Evolutionary conservation across 176 grass and related monocot species (phyloP).

Genomic region (Carex pumila): DNA sequence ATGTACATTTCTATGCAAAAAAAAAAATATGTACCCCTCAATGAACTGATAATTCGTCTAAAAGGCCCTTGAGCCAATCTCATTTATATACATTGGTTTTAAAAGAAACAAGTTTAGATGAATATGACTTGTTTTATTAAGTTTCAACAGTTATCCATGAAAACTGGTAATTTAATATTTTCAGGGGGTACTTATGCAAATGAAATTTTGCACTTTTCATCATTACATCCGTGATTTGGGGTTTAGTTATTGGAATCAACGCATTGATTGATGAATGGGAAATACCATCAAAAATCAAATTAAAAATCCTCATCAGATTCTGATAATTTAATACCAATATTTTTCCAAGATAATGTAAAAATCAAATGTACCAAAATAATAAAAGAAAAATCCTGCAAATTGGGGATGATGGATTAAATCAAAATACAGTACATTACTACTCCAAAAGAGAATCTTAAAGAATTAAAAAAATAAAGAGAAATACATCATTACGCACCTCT

Average conservation of each 20-base stretch:
- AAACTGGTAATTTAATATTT: neutral
- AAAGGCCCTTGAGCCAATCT: neutral
- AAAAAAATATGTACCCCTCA: neutral
- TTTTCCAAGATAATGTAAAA: neutral
- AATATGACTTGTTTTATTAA: neutral
- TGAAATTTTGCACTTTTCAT: neutral
- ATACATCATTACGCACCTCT: neutral
- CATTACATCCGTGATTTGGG: neutral
- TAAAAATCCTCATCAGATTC: neutral
- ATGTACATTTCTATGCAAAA: neutral
- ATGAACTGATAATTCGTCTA: neutral
- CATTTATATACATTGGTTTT: neutral
- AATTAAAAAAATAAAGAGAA: neutral
- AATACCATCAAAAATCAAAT: neutral
- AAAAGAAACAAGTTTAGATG: neutral
- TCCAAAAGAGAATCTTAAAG: neutral
- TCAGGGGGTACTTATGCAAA: neutral
- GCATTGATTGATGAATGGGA: neutral
- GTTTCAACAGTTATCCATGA: neutral
- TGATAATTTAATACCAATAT: neutral
- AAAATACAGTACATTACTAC: neutral
- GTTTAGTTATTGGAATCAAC: neutral
- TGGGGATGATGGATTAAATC: neutral
- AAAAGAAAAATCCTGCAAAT: constrained; percentile 1
- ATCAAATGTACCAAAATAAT: neutral